phyloP scores from a whole-genome alignment of 345 rosid genomes.

The Fremontodendron californicum region DNA sequence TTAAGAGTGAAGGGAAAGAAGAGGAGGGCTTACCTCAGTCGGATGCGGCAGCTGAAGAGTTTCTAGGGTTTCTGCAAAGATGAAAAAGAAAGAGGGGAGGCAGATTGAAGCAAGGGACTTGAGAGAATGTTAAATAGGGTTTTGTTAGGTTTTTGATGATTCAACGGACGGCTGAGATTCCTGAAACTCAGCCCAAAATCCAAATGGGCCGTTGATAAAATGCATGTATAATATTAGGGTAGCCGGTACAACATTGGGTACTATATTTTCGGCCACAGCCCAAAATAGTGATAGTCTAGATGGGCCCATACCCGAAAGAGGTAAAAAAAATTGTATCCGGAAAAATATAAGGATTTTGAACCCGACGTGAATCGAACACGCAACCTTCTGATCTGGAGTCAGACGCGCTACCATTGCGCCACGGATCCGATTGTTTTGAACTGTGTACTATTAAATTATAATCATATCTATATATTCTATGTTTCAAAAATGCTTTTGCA shows the following conservation, averaged over 20 bases:
- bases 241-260: too few species aligned
- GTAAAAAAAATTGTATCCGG: too few species aligned
- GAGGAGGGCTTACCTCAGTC: neutral
- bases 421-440: slow-evolving; percentile 82
- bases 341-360: slow-evolving; percentile 35
- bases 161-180: neutral
- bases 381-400: slow-evolving; percentile 99
- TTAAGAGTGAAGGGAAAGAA: neutral
- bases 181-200: too few species aligned
- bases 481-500: too few species aligned
- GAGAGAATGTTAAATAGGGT: neutral
- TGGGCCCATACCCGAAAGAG: too few species aligned
- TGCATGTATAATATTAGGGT: too few species aligned
- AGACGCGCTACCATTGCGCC: slow-evolving; percentile 99
- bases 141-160: neutral
- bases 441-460: too few species aligned
- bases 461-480: too few species aligned
- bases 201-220: too few species aligned
- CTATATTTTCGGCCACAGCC: too few species aligned
- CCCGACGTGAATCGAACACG: slow-evolving; percentile 97
- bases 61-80: neutral
- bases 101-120: neutral
- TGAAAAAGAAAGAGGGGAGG: neutral
- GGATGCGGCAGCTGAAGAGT: neutral
- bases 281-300: too few species aligned